A percentile compares a stretch with the other conserved stretches of the same genome.
Evolutionary conservation across 1,139 yeast genomes (phyloP).

Genomic region (Arxiozyma slooffiae): DNA sequence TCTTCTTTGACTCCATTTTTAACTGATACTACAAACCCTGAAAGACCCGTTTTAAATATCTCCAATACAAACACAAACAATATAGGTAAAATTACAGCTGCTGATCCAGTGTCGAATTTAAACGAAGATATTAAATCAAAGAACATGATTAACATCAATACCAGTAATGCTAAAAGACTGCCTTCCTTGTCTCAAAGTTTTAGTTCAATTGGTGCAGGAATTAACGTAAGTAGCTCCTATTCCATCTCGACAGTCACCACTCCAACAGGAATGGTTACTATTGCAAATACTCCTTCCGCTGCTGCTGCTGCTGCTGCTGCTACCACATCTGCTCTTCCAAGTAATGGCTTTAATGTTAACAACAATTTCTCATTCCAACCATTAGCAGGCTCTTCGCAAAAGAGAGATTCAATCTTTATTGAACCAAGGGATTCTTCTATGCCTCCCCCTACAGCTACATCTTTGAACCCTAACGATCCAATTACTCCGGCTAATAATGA

Average conservation of each 20-base stretch:
- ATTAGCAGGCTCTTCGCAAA: not conserved
- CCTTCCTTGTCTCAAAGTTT: constrained; percentile 1
- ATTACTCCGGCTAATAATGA: not conserved
- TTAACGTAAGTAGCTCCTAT: not conserved
- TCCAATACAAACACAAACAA: not conserved
- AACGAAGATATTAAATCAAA: not conserved
- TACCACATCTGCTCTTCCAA: not conserved
- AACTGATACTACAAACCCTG: constrained; percentile 10
- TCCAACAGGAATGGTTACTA: not conserved
- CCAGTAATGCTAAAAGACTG: not conserved
- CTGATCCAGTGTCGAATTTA: not conserved
- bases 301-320: not conserved
- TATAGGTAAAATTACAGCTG: not conserved
- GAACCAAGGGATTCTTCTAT: constrained; percentile 1
- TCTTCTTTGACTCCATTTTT: constrained; percentile 17
- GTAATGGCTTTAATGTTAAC: not conserved
- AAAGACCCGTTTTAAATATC: not conserved
- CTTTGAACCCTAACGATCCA: not conserved
- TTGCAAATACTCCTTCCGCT: not conserved
- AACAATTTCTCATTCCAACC: constrained; percentile 1
- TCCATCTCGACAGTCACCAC: not conserved
- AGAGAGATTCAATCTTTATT: not conserved
- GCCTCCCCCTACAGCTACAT: not conserved
- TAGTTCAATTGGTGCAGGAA: not conserved
- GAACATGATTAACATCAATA: not conserved